These are phyloP conservation scores for Begonia peltatifolia DNA, from an alignment of 306 rosid genomes.

Conservation along the genomic window DNA sequence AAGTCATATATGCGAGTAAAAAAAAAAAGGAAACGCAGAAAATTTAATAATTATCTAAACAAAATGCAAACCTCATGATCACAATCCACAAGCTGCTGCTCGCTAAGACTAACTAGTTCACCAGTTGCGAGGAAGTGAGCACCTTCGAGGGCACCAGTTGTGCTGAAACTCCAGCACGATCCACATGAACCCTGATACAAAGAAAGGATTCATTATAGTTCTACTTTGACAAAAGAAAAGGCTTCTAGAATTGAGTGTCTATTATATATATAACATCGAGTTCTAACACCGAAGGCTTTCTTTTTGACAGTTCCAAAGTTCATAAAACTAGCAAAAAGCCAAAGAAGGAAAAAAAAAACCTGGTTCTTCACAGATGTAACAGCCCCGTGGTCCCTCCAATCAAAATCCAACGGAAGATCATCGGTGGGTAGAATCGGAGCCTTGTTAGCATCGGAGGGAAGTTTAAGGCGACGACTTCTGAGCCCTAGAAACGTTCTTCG, in stretches of 20 bases:
- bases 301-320: neutral
- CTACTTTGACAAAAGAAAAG: too few species aligned
- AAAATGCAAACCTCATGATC: slow-evolving; percentile 64
- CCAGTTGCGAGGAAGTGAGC: slow-evolving; percentile 78
- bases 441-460: slow-evolving; percentile 44
- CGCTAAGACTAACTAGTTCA: slow-evolving; percentile 82
- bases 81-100: slow-evolving; percentile 94
- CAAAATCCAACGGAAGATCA: slow-evolving; percentile 67
- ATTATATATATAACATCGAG: too few species aligned
- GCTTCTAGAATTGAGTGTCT: too few species aligned
- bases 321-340: neutral
- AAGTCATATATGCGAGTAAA: too few species aligned
- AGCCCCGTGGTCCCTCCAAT: slow-evolving; percentile 90
- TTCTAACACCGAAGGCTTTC: too few species aligned
- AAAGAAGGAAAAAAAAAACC: slow-evolving; percentile 18
- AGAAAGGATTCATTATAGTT: neutral
- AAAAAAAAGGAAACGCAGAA: too few species aligned
- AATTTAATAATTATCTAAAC: slow-evolving; percentile 1
- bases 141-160: slow-evolving; percentile 95
- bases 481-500: slow-evolving; percentile 45
- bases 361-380: slow-evolving; percentile 72
- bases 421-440: slow-evolving; percentile 83
- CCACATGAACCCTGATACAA: slow-evolving; percentile 80
- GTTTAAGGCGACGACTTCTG: slow-evolving; percentile 26
- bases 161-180: slow-evolving; percentile 96